These are phyloP conservation scores for Chalaropsis ovoidea DNA, from an alignment of 2,329 filamentous ascomycete species.

Conservation along the genomic window DNA sequence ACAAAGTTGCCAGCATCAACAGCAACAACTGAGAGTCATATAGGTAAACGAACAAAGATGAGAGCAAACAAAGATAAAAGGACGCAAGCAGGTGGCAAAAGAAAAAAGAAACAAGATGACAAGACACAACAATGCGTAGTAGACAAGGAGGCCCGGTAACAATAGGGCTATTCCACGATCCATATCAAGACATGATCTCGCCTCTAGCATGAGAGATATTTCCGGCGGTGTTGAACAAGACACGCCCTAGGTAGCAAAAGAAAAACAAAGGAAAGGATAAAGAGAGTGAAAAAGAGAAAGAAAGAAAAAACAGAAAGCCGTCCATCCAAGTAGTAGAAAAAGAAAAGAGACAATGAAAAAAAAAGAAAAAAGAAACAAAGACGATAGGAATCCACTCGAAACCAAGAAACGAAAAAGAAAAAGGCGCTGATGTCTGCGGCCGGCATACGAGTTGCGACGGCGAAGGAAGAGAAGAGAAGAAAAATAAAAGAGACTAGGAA, in stretches of 20 bases:
- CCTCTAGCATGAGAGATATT: slow-evolving; percentile 11
- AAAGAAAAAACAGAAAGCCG: slow-evolving; percentile 13
- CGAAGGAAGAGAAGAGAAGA: not conserved
- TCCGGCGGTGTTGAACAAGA: slow-evolving; percentile 8
- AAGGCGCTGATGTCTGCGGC: not conserved
- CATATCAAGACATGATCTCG: slow-evolving; percentile 13
- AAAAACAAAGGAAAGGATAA: slow-evolving; percentile 18
- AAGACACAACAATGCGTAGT: slow-evolving; percentile 12
- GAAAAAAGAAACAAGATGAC: not conserved
- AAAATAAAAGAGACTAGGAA: not conserved
- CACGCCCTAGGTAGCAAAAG: slow-evolving; percentile 16
- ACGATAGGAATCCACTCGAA: not conserved
- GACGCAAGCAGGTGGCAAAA: not conserved
- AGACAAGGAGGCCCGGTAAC: slow-evolving; percentile 1
- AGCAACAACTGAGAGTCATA: slow-evolving; percentile 21
- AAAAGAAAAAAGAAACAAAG: slow-evolving; percentile 3
- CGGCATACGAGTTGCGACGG: not conserved
- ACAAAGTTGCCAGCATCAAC: slow-evolving; percentile 8
- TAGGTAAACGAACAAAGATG: slow-evolving; percentile 2
- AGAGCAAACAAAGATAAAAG: slow-evolving; percentile 21
- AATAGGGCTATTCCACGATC: slow-evolving; percentile 3
- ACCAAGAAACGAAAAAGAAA: not conserved
- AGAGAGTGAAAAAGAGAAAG: slow-evolving; percentile 10
- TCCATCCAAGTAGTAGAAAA: slow-evolving; percentile 12
- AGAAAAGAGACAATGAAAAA: not conserved